Percentiles rank a stretch among this genome's conserved stretches.
Conservation (phyloP, 768 basidiomycete genomes). For the Termitomyces heimii region DNA sequence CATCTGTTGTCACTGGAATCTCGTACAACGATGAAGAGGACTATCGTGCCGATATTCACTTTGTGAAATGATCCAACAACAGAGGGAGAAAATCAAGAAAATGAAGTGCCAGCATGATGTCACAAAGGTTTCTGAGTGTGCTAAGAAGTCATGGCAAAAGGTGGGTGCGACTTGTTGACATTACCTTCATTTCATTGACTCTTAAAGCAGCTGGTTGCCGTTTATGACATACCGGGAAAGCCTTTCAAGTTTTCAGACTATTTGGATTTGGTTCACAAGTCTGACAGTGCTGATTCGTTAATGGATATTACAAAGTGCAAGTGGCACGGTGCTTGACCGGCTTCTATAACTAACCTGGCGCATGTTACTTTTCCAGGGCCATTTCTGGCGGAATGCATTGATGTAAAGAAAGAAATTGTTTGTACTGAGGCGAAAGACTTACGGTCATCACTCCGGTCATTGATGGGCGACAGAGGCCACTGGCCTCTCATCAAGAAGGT, state of each 20-base stretch:
- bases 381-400: neutral
- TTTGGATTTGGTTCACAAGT: neutral
- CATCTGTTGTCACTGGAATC: neutral
- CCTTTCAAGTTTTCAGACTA: neutral
- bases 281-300: neutral
- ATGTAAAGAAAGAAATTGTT: neutral
- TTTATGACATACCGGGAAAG: neutral
- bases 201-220: neutral
- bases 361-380: neutral
- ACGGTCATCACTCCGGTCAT: neutral
- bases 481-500: conserved; percentile 7
- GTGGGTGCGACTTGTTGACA: neutral
- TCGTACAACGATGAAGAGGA: neutral
- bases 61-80: neutral
- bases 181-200: neutral
- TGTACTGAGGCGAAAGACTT: neutral
- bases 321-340: neutral
- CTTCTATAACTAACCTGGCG: neutral
- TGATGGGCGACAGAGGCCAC: neutral
- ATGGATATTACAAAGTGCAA: neutral
- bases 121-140: neutral
- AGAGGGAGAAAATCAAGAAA: neutral
- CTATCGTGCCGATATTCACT: neutral
- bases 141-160: neutral
- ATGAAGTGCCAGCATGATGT: neutral